A percentile compares a stretch with the other conserved stretches of the same genome.
phyloP scores from a whole-genome alignment of 176 grass and related monocot species.

The Lolium multiflorum region DNA sequence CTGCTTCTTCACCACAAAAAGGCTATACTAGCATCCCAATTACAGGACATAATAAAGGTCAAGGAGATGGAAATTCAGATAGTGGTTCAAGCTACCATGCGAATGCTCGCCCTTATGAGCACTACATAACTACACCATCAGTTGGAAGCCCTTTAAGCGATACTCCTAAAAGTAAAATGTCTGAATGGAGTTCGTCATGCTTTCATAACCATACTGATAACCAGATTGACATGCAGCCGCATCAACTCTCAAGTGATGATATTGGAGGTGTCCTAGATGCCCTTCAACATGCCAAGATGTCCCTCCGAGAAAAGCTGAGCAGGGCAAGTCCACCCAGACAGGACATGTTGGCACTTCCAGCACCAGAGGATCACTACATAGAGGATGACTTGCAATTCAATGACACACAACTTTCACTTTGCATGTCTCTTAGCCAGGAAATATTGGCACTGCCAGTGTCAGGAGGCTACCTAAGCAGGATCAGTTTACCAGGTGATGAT shows the following conservation, averaged over 20 bases:
- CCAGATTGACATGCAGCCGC: conserved; percentile 50
- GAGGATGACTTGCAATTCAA: conserved; percentile 37
- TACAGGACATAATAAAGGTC: conserved; percentile 18
- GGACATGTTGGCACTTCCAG: conserved; percentile 48
- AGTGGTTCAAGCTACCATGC: conserved; percentile 52
- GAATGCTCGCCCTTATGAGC: conserved; percentile 33
- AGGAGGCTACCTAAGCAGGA: conserved; percentile 31
- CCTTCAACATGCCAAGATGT: conserved; percentile 78
- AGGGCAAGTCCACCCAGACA: conserved; percentile 41
- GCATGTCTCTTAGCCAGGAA: conserved; percentile 42
- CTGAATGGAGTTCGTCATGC: conserved; percentile 59
- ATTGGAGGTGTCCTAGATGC: conserved; percentile 81
- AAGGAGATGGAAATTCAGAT: conserved; percentile 52
- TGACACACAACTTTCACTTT: conserved; percentile 42
- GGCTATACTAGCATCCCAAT: conserved; percentile 32
- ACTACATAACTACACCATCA: conserved; percentile 48
- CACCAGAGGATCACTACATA: conserved; percentile 37
- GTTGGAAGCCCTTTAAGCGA: conserved; percentile 51
- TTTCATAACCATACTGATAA: conserved; percentile 63
- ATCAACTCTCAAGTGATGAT: conserved; percentile 48
- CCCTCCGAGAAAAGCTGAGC: conserved; percentile 66
- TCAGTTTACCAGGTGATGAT: conserved; percentile 27
- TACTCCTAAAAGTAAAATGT: conserved; percentile 55
- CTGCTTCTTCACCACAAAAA: conserved; percentile 35
- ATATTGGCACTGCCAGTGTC: conserved; percentile 41